Percentiles rank a stretch among this genome's conserved stretches.
phyloP scores from a whole-genome alignment of 345 rosid genomes.

The Firmiana major region DNA sequence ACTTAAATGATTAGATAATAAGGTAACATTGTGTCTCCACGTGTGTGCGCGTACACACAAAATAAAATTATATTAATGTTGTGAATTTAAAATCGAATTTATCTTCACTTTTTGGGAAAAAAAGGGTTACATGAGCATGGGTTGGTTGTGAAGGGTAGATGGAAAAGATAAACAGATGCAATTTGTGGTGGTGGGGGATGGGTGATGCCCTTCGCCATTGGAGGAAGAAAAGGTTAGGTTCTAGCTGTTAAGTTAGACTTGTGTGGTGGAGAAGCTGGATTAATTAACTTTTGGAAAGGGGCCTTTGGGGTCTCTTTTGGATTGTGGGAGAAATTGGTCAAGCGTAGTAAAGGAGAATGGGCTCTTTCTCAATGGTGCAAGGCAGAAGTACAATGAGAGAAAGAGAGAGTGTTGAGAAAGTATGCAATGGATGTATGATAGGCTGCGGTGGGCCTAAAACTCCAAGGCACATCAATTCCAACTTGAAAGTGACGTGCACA shows the following conservation, averaged over 20 bases:
- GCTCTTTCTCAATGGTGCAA: neutral
- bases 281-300: neutral
- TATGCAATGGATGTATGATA: neutral
- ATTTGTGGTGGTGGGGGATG: constrained; percentile 2
- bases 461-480: constrained; percentile 15
- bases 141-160: constrained; percentile 4
- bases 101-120: neutral
- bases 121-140: constrained; percentile 12
- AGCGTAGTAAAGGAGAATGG: neutral
- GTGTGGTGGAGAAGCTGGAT: constrained; percentile 16
- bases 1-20: too few species aligned
- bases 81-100: neutral
- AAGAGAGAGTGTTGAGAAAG: neutral
- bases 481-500: constrained; percentile 47
- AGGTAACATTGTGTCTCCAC: too few species aligned
- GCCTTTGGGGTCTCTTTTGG: constrained; percentile 5
- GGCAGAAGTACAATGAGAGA: neutral
- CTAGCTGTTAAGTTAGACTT: constrained; percentile 28
- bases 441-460: constrained; percentile 31
- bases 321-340: constrained; percentile 4
- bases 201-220: neutral
- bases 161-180: constrained; percentile 5
- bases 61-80: too few species aligned
- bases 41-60: neutral
- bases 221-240: constrained; percentile 16